Evolutionary conservation across 495 filamentous ascomycete genomes (phyloP).

Genomic region (Hypomontagnella monticulosa): DNA sequence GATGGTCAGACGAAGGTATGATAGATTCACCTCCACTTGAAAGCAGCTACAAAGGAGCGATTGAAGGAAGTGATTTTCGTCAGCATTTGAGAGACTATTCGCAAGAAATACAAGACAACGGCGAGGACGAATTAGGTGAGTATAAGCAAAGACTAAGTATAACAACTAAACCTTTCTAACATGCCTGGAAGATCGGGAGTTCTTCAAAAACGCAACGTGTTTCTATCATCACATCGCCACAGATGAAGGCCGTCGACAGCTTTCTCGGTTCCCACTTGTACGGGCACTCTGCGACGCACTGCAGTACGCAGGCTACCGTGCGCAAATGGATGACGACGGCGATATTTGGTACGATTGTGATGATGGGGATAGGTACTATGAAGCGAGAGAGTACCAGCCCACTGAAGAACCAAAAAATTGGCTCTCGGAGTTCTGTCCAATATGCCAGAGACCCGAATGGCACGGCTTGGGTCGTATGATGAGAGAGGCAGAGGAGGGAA

Average conservation of each 20-base stretch:
- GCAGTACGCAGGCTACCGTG: conserved; percentile 21
- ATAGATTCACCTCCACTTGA: not conserved
- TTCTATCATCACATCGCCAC: not conserved
- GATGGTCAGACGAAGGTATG: not conserved
- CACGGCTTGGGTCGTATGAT: too few relatives aligned
- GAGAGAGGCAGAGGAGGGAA: conserved; percentile 6
- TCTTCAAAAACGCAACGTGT: not conserved
- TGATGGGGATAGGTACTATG: conserved; percentile 22
- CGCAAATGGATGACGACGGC: conserved; percentile 23
- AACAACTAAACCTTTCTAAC: not conserved
- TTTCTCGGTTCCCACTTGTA: conserved; percentile 15
- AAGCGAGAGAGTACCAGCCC: conserved; percentile 21
- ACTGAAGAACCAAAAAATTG: not conserved
- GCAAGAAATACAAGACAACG: not conserved
- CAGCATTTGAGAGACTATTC: too few relatives aligned
- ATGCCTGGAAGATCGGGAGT: not conserved
- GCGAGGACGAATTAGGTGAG: conserved; percentile 1
- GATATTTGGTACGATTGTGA: conserved; percentile 28
- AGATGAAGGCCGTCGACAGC: not conserved
- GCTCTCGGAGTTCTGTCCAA: not conserved
- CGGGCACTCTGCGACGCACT: conserved; percentile 20
- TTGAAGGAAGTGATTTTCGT: not conserved
- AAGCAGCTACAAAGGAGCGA: not conserved
- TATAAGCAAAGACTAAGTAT: not conserved
- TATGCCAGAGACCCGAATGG: conserved; percentile 15